Evolutionary conservation across 1,284 basidiomycete species (phyloP).

Genomic region (Kwoniella shivajii): DNA sequence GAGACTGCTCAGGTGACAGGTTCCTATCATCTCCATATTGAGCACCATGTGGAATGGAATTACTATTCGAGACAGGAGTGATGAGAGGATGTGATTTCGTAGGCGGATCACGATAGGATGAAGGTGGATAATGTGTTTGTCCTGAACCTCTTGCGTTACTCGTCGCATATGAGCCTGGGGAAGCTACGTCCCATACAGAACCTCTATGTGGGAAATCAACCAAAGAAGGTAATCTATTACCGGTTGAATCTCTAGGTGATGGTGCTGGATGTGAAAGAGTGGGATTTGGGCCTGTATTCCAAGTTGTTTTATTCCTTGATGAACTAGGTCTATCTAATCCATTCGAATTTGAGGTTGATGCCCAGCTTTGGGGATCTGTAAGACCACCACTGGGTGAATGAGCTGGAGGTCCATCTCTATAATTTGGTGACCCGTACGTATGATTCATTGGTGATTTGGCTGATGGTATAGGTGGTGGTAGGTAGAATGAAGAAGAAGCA

Average conservation of each 20-base stretch:
- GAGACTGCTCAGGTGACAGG: neutral
- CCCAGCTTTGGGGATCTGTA: slow-evolving; percentile 27
- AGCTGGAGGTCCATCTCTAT: slow-evolving; percentile 6
- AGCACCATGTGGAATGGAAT: slow-evolving; percentile 2
- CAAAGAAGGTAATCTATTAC: slow-evolving; percentile 25
- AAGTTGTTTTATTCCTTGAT: slow-evolving; percentile 13
- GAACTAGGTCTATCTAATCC: slow-evolving; percentile 8
- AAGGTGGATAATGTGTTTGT: neutral
- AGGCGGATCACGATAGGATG: slow-evolving; percentile 9
- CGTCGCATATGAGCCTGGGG: slow-evolving; percentile 21
- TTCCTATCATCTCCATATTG: neutral
- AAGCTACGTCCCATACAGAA: slow-evolving; percentile 21
- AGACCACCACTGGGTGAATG: slow-evolving; percentile 23
- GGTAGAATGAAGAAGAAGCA: slow-evolving; percentile 15
- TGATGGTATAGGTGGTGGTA: slow-evolving; percentile 23
- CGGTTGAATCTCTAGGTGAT: slow-evolving; percentile 16
- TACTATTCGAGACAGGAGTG: slow-evolving; percentile 13
- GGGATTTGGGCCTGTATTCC: too few relatives aligned
- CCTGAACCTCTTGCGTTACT: slow-evolving; percentile 12
- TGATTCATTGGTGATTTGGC: slow-evolving; percentile 14
- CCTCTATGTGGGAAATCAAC: slow-evolving; percentile 17
- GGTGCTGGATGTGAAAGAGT: neutral
- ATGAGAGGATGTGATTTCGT: slow-evolving; percentile 16
- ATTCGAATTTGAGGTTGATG: neutral
- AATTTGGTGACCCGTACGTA: slow-evolving; percentile 14